Evolutionary conservation across 75 land plant species (phyloP).

Genomic region (Pinus taeda): DNA sequence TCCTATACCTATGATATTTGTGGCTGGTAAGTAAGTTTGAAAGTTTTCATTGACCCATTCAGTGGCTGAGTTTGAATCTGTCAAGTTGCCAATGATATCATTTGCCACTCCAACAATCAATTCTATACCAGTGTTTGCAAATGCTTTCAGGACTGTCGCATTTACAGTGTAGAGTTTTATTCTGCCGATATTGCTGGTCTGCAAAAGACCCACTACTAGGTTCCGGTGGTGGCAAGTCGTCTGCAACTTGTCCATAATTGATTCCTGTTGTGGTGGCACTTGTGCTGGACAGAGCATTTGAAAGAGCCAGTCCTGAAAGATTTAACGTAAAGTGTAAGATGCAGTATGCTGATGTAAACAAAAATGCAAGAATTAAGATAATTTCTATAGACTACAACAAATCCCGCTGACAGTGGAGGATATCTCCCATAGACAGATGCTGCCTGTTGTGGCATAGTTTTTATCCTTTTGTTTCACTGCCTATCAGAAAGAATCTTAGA

Average conservation of each 20-base stretch:
- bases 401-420: background rate
- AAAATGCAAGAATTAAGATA: background rate
- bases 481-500: background rate
- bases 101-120: conserved; percentile 57
- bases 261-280: conserved; percentile 35
- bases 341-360: background rate
- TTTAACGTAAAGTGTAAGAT: background rate
- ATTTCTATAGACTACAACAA: background rate
- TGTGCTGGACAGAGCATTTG: background rate
- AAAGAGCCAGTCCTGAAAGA: conserved; percentile 4
- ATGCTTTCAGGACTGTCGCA: conserved; percentile 45
- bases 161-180: conserved; percentile 68
- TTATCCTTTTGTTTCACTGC: no score
- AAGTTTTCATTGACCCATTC: conserved; percentile 53
- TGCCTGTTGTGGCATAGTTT: background rate
- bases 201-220: conserved; percentile 48
- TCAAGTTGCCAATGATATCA: conserved; percentile 35
- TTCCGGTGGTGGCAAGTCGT: conserved; percentile 65
- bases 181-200: conserved; percentile 31
- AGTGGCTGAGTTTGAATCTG: conserved; percentile 27
- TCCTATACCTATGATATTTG: conserved; percentile 55
- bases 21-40: conserved; percentile 47
- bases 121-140: conserved; percentile 58
- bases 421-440: no score
- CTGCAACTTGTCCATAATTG: conserved; percentile 78